Conservation (phyloP, 805 yeast species). For the Hanseniaspora singularis region DNA sequence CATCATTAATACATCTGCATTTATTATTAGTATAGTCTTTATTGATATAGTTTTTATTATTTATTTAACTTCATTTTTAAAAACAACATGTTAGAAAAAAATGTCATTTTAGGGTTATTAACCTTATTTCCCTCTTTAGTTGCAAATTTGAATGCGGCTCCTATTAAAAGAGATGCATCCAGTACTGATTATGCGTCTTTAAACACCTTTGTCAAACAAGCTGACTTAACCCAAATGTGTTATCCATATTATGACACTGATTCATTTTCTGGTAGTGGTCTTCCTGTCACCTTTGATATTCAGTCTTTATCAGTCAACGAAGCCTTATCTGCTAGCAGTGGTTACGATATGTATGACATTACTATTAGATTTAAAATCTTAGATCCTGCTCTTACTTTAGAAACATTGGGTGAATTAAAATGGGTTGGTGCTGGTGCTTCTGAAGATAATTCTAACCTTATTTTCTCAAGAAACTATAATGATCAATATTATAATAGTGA, state of each 20-base stretch:
- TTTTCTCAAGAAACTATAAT: conserved; percentile 9
- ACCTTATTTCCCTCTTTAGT: too few relatives aligned
- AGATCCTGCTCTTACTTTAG: not conserved
- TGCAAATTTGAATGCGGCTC: too few relatives aligned
- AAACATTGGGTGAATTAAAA: conserved; percentile 4
- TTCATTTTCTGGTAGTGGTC: conserved; percentile 2
- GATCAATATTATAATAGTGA: not conserved
- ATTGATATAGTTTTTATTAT: too few relatives aligned
- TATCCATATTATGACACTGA: not conserved
- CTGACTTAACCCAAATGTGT: not conserved
- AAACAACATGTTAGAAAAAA: too few relatives aligned
- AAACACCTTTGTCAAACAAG: too few relatives aligned
- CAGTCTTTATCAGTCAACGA: not conserved
- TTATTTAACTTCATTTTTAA: too few relatives aligned
- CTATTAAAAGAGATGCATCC: too few relatives aligned
- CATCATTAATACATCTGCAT: too few relatives aligned
- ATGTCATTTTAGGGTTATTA: too few relatives aligned
- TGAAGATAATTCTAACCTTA: not conserved
- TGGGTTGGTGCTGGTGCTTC: conserved; percentile 5
- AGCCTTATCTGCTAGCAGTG: not conserved
- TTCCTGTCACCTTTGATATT: conserved; percentile 14
- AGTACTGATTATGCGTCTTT: too few relatives aligned
- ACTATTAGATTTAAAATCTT: conserved; percentile 7
- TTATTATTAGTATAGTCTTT: too few relatives aligned
- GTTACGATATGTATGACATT: conserved; percentile 1